These are phyloP conservation scores for Brettanomyces nanus DNA, from an alignment of 805 yeast genomes.

Conservation along the genomic window DNA sequence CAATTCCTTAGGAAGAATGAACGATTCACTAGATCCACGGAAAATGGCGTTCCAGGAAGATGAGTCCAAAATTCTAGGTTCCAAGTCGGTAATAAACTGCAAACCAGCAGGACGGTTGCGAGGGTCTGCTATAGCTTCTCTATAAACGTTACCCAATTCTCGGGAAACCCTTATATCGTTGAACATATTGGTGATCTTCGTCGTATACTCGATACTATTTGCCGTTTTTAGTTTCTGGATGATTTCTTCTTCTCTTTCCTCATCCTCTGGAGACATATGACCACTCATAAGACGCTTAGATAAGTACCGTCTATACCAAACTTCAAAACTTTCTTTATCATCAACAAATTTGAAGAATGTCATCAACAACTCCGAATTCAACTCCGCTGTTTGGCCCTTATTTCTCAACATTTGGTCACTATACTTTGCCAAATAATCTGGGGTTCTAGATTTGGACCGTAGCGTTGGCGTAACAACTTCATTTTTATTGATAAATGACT, in stretches of 20 bases:
- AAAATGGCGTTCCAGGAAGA: slow-evolving; percentile 26
- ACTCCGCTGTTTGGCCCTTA: slow-evolving; percentile 60
- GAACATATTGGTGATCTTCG: slow-evolving; percentile 92
- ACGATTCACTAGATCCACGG: slow-evolving; percentile 30
- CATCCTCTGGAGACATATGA: slow-evolving; percentile 79
- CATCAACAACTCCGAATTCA: slow-evolving; percentile 82
- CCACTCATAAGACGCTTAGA: slow-evolving; percentile 72
- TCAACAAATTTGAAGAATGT: slow-evolving; percentile 78
- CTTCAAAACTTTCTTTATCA: slow-evolving; percentile 93
- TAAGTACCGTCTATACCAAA: slow-evolving; percentile 79
- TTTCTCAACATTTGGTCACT: slow-evolving; percentile 77
- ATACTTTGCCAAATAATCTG: slow-evolving; percentile 85
- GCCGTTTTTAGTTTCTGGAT: slow-evolving; percentile 82
- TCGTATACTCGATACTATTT: slow-evolving; percentile 87
- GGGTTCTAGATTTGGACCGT: slow-evolving; percentile 65
- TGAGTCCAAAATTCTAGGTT: slow-evolving; percentile 26
- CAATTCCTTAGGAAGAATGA: slow-evolving; percentile 62
- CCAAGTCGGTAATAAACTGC: slow-evolving; percentile 21
- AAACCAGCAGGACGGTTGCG: slow-evolving; percentile 8
- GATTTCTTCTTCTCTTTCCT: slow-evolving; percentile 75
- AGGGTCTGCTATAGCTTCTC: slow-evolving; percentile 16
- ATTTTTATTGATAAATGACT: slow-evolving; percentile 74
- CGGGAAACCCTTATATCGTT: slow-evolving; percentile 83
- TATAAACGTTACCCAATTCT: slow-evolving; percentile 47
- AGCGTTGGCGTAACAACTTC: slow-evolving; percentile 64